Evolutionary conservation across 2,329 filamentous ascomycete genomes (phyloP).

Genomic region (Penicillium sp.): DNA sequence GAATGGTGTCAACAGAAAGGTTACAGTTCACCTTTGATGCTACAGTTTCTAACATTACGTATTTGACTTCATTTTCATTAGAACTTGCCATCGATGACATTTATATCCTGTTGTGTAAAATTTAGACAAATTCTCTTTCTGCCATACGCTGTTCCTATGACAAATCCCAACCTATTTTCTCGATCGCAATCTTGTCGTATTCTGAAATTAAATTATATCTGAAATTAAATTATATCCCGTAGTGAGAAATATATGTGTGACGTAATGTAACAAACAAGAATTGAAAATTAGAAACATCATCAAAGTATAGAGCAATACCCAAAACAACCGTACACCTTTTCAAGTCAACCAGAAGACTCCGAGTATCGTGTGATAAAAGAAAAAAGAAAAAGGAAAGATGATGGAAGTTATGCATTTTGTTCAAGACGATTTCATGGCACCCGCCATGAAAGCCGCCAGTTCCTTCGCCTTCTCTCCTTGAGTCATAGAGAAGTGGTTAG

Average conservation of each 20-base stretch:
- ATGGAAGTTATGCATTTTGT: constrained; percentile 6
- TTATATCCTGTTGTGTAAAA: not conserved
- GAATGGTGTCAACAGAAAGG: not conserved
- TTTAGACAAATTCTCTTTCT: not conserved
- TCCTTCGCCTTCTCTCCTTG: constrained; percentile 40
- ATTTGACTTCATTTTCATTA: not conserved
- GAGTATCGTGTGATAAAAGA: not conserved
- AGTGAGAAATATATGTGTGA: constrained; percentile 9
- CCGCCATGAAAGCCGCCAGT: constrained; percentile 38
- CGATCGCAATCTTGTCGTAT: not conserved
- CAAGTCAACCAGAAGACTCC: not conserved
- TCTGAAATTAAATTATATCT: not conserved
- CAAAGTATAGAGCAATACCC: constrained; percentile 3
- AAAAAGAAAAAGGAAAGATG: constrained; percentile 2
- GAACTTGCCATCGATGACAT: constrained; percentile 16
- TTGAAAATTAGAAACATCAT: constrained; percentile 6
- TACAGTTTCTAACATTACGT: not conserved
- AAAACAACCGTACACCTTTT: constrained; percentile 3
- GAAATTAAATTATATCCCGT: not conserved
- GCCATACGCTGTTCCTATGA: not conserved
- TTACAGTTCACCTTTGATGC: not conserved
- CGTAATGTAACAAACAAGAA: constrained; percentile 12
- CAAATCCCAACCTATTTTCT: not conserved
- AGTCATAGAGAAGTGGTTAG: constrained; percentile 47
- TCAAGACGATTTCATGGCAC: constrained; percentile 32